Conservation (phyloP, 1,284 basidiomycete genomes). For the Meripilus lineatus region DNA sequence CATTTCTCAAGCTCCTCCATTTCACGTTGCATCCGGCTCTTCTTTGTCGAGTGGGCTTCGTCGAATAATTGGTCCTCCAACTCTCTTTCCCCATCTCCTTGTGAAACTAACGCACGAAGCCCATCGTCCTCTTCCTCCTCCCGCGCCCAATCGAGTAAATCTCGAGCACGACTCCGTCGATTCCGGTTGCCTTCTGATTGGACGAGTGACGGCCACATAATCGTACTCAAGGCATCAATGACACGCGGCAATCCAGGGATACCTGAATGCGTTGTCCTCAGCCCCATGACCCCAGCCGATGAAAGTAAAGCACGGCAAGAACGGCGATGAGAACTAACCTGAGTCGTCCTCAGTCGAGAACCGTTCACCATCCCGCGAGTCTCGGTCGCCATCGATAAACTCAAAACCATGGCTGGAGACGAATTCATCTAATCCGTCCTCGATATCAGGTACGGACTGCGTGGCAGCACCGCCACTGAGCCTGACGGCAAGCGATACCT, state of each 20-base stretch:
- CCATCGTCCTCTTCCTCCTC: slow-evolving; percentile 30
- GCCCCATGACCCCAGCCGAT: not conserved
- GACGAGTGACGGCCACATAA: slow-evolving; percentile 81
- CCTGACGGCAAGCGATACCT: slow-evolving; percentile 66
- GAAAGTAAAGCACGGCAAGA: not conserved
- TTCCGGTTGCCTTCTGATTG: slow-evolving; percentile 27
- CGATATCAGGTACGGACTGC: slow-evolving; percentile 26
- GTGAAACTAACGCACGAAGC: slow-evolving; percentile 28
- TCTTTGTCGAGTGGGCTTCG: slow-evolving; percentile 18
- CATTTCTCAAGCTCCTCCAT: slow-evolving; percentile 58
- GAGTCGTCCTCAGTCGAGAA: slow-evolving; percentile 23
- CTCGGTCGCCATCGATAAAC: slow-evolving; percentile 48
- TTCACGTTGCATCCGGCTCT: slow-evolving; percentile 39
- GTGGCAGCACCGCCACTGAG: slow-evolving; percentile 23
- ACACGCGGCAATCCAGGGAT: slow-evolving; percentile 62
- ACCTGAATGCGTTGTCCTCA: too few species aligned
- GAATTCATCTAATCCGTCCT: slow-evolving; percentile 56
- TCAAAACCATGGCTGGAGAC: slow-evolving; percentile 68
- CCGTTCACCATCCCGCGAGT: slow-evolving; percentile 15
- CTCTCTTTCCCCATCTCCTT: slow-evolving; percentile 15
- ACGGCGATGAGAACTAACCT: slow-evolving; percentile 11
- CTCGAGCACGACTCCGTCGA: slow-evolving; percentile 27
- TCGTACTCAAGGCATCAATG: slow-evolving; percentile 71
- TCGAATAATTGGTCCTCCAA: slow-evolving; percentile 4
- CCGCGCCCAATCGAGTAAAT: slow-evolving; percentile 31